Evolutionary conservation across 257 asterid species (phyloP).

Genomic region (Cordia subcordata): DNA sequence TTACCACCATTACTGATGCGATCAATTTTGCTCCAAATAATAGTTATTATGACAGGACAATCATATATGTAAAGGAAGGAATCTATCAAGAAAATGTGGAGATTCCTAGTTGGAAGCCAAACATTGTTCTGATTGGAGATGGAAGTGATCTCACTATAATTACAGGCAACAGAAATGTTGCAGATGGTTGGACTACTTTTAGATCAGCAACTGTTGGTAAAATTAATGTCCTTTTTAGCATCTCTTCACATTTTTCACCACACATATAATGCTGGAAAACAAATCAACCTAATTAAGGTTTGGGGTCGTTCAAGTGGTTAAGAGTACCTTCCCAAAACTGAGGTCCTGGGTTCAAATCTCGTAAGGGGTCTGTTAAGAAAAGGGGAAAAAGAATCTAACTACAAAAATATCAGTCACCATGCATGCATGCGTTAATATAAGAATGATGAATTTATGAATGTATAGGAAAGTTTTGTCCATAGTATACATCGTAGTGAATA

Average conservation of each 20-base stretch:
- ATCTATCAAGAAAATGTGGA: conserved; percentile 72
- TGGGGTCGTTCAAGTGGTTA: too few relatives aligned
- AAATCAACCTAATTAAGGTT: too few relatives aligned
- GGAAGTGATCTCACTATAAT: conserved; percentile 64
- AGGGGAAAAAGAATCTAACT: too few relatives aligned
- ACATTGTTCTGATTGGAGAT: conserved; percentile 78
- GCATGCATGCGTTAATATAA: too few relatives aligned
- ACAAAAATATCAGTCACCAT: neutral
- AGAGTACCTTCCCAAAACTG: too few relatives aligned
- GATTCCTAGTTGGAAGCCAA: conserved; percentile 70
- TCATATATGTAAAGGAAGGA: conserved; percentile 56
- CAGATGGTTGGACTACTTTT: conserved; percentile 88
- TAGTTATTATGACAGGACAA: conserved; percentile 39
- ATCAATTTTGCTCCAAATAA: conserved; percentile 57
- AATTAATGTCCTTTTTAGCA: too few relatives aligned
- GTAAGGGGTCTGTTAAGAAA: too few relatives aligned
- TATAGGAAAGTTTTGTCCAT: too few relatives aligned
- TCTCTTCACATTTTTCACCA: neutral
- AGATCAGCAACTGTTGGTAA: conserved; percentile 92
- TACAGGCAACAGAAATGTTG: conserved; percentile 53
- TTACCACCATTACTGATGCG: conserved; percentile 51
- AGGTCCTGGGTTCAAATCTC: too few relatives aligned
- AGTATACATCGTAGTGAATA: too few relatives aligned
- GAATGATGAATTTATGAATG: too few relatives aligned
- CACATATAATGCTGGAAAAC: neutral